Conservation (phyloP, 2,329 filamentous ascomycete genomes). For the Annulohypoxylon truncatum region DNA sequence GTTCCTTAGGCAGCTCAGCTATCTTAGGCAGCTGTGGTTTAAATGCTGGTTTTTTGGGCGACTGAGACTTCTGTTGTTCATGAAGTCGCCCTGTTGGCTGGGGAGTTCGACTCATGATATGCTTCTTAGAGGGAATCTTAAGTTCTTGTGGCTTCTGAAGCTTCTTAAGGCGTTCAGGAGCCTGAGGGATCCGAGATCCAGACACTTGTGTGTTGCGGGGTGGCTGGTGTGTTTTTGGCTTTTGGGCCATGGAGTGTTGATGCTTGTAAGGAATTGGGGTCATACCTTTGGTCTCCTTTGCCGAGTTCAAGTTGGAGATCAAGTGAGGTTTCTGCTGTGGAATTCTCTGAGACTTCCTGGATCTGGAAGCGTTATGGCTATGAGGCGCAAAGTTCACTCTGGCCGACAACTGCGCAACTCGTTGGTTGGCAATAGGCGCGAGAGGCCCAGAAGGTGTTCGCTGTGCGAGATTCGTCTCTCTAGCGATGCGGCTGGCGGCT, state of each 20-base stretch:
- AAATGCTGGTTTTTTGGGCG: neutral
- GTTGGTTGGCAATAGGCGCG: conserved; percentile 66
- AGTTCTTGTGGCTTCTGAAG: neutral
- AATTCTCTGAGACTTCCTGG: conserved; percentile 68
- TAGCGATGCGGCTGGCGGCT: conserved; percentile 71
- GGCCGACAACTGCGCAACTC: conserved; percentile 64
- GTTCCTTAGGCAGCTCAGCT: neutral
- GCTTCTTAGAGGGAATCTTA: conserved; percentile 13
- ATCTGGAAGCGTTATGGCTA: conserved; percentile 55
- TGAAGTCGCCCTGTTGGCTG: conserved; percentile 16
- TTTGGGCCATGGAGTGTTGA: conserved; percentile 1
- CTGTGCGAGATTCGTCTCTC: conserved; percentile 71
- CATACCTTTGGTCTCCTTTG: conserved; percentile 84
- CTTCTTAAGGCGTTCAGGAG: conserved; percentile 4
- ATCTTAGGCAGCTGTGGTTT: conserved; percentile 4
- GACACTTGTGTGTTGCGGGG: neutral
- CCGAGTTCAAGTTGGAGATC: conserved; percentile 82
- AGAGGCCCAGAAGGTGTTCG: conserved; percentile 66
- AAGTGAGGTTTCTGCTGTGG: conserved; percentile 82
- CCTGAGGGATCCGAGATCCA: neutral
- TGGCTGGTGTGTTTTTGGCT: conserved; percentile 13
- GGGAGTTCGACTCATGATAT: conserved; percentile 8
- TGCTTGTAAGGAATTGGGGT: conserved; percentile 38
- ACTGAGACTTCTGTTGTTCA: conserved; percentile 3
- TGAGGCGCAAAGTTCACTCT: conserved; percentile 61